Evolutionary conservation across 2,329 filamentous ascomycete species (phyloP).

Genomic region (Sporothrix brasiliensis): DNA sequence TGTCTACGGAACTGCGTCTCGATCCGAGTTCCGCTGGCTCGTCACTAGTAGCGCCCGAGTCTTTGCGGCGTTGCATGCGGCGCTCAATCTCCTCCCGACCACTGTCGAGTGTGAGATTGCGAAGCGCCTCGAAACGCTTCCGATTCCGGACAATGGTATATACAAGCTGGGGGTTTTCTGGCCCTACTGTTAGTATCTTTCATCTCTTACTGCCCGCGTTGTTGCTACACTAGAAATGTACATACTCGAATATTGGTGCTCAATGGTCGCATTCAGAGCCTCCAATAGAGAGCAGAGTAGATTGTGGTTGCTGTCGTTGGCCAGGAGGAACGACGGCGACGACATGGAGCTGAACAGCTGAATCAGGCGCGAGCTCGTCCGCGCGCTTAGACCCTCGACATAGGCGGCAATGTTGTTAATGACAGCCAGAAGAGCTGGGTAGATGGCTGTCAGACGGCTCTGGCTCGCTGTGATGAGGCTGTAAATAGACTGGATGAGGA

Average conservation of each 20-base stretch:
- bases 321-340: slow-evolving; percentile 85
- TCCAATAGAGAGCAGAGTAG: slow-evolving; percentile 82
- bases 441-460: slow-evolving; percentile 85
- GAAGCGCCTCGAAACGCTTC: slow-evolving; percentile 80
- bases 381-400: slow-evolving; percentile 72
- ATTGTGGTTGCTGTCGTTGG: slow-evolving; percentile 86
- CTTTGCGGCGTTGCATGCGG: slow-evolving; percentile 70
- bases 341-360: slow-evolving; percentile 93
- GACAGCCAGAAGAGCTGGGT: slow-evolving; percentile 86
- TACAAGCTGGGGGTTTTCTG: slow-evolving; percentile 79
- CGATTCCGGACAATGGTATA: slow-evolving; percentile 77
- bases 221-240: slow-evolving; percentile 19
- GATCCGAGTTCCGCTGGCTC: slow-evolving; percentile 55
- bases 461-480: slow-evolving; percentile 88
- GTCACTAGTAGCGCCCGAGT: slow-evolving; percentile 46
- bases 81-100: slow-evolving; percentile 90
- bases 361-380: slow-evolving; percentile 78
- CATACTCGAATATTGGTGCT: slow-evolving; percentile 81
- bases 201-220: neutral
- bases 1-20: slow-evolving; percentile 67
- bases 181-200: neutral
- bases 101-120: slow-evolving; percentile 87
- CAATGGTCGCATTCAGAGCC: slow-evolving; percentile 84
- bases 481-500: slow-evolving; percentile 92
- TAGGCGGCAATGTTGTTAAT: slow-evolving; percentile 92